Evolutionary conservation across 2,329 filamentous ascomycete genomes (phyloP).

Genomic region (Monilinia laxa): DNA sequence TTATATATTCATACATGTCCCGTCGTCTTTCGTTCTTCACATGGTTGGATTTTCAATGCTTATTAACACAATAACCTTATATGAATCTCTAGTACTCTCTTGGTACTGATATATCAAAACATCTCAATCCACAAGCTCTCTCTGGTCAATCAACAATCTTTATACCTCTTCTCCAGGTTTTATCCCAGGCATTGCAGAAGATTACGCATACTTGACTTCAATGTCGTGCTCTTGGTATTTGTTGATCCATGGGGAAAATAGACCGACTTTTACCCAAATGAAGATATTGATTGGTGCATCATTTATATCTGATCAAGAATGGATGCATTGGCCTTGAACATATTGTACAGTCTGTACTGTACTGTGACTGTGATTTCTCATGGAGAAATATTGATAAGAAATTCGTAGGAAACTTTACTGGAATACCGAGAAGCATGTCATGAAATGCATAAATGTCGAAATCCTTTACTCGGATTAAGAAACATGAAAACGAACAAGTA

Average conservation of each 20-base stretch:
- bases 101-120: too few relatives aligned
- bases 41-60: too few relatives aligned
- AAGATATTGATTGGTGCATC: constrained; percentile 1
- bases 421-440: constrained; percentile 3
- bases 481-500: not conserved
- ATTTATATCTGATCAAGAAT: not conserved
- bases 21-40: too few relatives aligned
- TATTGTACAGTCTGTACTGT: too few relatives aligned
- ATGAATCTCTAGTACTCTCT: too few relatives aligned
- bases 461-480: not conserved
- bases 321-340: not conserved
- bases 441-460: not conserved
- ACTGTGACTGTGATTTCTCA: not conserved
- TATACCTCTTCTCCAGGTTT: not conserved
- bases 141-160: too few relatives aligned
- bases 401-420: too few relatives aligned
- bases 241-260: constrained; percentile 3
- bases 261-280: not conserved
- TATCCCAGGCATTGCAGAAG: not conserved
- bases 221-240: not conserved
- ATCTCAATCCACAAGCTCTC: too few relatives aligned
- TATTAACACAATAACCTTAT: too few relatives aligned
- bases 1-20: too few relatives aligned
- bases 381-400: too few relatives aligned
- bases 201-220: constrained; percentile 8